Percentiles rank a stretch among this genome's conserved stretches.
Evolutionary conservation across 805 yeast genomes (phyloP).

Genomic region (Zygosaccharomyces bailii): DNA sequence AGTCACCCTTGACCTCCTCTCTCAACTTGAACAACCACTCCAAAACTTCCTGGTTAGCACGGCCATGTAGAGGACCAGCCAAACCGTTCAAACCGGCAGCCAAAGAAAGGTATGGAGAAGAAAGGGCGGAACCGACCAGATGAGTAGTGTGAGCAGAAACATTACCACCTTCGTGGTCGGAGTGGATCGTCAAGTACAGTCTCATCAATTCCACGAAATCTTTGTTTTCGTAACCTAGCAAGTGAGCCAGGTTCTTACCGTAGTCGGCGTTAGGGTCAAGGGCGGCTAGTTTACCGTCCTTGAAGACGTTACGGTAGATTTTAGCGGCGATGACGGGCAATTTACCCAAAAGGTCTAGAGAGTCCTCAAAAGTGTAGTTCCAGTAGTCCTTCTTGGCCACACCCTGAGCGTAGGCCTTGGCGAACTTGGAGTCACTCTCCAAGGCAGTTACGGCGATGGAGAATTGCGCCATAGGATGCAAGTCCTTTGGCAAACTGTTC

Average conservation of each 20-base stretch:
- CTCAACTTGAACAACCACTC: slow-evolving; percentile 74
- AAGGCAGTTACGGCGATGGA: slow-evolving; percentile 78
- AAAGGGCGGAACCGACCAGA: slow-evolving; percentile 77
- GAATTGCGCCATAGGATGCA: slow-evolving; percentile 90
- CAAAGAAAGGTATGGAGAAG: slow-evolving; percentile 72
- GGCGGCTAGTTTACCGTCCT: slow-evolving; percentile 65
- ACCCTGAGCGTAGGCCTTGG: slow-evolving; percentile 82
- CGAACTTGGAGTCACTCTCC: slow-evolving; percentile 77
- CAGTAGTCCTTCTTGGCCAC: slow-evolving; percentile 80
- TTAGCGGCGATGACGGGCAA: slow-evolving; percentile 77
- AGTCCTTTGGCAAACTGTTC: slow-evolving; percentile 68
- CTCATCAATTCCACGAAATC: slow-evolving; percentile 79
- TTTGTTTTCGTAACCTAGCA: slow-evolving; percentile 55
- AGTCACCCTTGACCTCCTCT: slow-evolving; percentile 58
- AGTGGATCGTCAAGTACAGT: slow-evolving; percentile 75
- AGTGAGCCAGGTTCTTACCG: slow-evolving; percentile 59
- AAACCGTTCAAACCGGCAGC: slow-evolving; percentile 83
- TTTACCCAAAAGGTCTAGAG: slow-evolving; percentile 75
- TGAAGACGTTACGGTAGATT: slow-evolving; percentile 80
- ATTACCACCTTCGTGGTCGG: slow-evolving; percentile 90
- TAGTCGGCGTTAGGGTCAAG: slow-evolving; percentile 58
- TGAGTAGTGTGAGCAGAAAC: slow-evolving; percentile 86
- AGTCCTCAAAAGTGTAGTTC: slow-evolving; percentile 79
- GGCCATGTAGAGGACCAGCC: slow-evolving; percentile 86
- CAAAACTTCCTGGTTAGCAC: slow-evolving; percentile 84